A percentile compares a stretch with the other conserved stretches of the same genome.
These are phyloP conservation scores for Hypoxylon intermedium DNA, from an alignment of 495 filamentous ascomycete genomes.

Conservation along the genomic window DNA sequence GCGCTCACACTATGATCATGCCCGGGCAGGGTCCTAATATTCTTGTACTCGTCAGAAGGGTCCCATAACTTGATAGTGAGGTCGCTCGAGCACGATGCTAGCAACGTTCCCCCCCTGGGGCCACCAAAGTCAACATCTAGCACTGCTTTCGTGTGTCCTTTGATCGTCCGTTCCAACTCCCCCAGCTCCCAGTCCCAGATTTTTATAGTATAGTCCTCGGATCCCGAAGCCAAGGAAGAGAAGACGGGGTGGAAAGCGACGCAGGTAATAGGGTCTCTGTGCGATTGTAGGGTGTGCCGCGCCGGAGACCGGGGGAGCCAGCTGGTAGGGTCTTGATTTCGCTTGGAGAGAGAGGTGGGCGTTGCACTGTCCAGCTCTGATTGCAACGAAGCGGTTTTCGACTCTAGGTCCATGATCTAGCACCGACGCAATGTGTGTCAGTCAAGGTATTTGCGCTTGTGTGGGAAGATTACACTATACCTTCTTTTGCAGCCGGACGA, in stretches of 20 bases:
- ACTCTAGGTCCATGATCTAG: constrained; percentile 94
- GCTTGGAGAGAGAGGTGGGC: constrained; percentile 77
- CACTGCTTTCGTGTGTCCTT: constrained; percentile 91
- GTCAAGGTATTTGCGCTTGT: constrained; percentile 3
- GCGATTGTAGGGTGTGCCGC: constrained; percentile 83
- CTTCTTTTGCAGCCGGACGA: constrained; percentile 91
- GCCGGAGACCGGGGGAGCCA: constrained; percentile 87
- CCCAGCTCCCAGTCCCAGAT: constrained; percentile 99
- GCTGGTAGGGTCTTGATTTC: constrained; percentile 81
- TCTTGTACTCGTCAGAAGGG: constrained; percentile 91
- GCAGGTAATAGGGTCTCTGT: constrained; percentile 81
- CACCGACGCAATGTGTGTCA: constrained; percentile 24
- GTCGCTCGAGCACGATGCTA: constrained; percentile 90
- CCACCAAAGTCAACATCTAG: constrained; percentile 92
- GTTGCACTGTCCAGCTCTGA: constrained; percentile 83
- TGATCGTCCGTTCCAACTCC: constrained; percentile 88
- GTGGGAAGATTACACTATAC: constrained; percentile 46
- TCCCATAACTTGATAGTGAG: constrained; percentile 98
- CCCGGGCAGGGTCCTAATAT: constrained; percentile 88
- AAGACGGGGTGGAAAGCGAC: constrained; percentile 96
- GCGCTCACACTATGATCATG: constrained; percentile 92
- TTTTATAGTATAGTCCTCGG: constrained; percentile 87
- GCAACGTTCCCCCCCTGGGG: constrained; percentile 79
- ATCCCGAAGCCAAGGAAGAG: constrained; percentile 88
- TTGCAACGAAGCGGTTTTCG: constrained; percentile 72